Conservation (phyloP, 2,329 filamentous ascomycete species). For the Pseudogymnoascus sp. region DNA sequence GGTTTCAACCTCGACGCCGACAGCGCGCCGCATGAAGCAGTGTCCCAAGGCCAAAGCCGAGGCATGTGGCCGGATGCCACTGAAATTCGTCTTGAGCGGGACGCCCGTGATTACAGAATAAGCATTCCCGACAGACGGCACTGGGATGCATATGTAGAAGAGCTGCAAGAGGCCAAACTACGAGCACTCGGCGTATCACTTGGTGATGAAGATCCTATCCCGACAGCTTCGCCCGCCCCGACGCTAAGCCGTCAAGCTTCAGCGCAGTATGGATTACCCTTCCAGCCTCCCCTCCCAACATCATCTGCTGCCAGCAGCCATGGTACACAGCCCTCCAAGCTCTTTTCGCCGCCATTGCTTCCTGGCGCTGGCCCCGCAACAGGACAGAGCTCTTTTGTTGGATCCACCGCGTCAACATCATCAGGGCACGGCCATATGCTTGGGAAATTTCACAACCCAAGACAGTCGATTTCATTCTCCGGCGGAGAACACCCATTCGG, state of each 20-base stretch:
- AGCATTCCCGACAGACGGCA: slow-evolving; percentile 48
- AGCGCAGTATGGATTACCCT: slow-evolving; percentile 67
- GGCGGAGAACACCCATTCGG: slow-evolving; percentile 49
- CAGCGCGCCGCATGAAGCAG: slow-evolving; percentile 18
- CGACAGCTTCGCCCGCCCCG: slow-evolving; percentile 59
- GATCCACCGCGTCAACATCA: slow-evolving; percentile 63
- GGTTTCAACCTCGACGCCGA: slow-evolving; percentile 61
- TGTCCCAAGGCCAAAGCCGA: slow-evolving; percentile 48
- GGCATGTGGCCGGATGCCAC: slow-evolving; percentile 58
- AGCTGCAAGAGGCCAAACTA: slow-evolving; percentile 83
- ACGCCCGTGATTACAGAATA: slow-evolving; percentile 49
- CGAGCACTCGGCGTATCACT: slow-evolving; percentile 82
- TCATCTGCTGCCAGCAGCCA: slow-evolving; percentile 70
- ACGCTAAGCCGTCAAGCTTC: slow-evolving; percentile 62
- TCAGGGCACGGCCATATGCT: slow-evolving; percentile 54
- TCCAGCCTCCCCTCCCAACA: slow-evolving; percentile 76
- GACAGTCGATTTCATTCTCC: slow-evolving; percentile 64
- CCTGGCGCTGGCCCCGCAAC: slow-evolving; percentile 52
- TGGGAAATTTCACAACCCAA: slow-evolving; percentile 53
- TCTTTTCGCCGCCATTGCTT: slow-evolving; percentile 48
- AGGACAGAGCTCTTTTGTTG: slow-evolving; percentile 54
- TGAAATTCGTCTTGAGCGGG: slow-evolving; percentile 51
- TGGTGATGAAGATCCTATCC: slow-evolving; percentile 60
- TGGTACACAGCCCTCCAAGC: slow-evolving; percentile 45
- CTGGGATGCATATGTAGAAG: slow-evolving; percentile 74